A percentile compares a stretch with the other conserved stretches of the same genome.
Evolutionary conservation across 2,329 filamentous ascomycete genomes (phyloP).

Genomic region (Microcyclosporella mali): DNA sequence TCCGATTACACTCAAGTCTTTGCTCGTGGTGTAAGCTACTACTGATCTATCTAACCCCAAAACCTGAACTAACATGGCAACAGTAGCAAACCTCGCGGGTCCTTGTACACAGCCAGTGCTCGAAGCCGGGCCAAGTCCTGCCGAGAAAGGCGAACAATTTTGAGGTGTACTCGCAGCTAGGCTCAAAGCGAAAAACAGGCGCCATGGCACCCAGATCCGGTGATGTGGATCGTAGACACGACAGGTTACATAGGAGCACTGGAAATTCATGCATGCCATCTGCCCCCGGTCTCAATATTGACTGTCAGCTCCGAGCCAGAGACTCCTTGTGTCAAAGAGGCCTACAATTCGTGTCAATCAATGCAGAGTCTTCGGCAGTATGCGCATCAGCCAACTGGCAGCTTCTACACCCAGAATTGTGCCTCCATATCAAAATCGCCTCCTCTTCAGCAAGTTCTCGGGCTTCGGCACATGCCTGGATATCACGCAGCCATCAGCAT

Average conservation of each 20-base stretch:
- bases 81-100: slow-evolving; percentile 15
- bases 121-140: slow-evolving; percentile 10
- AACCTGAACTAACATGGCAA: slow-evolving; percentile 19
- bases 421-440: not conserved
- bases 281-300: slow-evolving; percentile 8
- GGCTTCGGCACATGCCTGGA: slow-evolving; percentile 1
- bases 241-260: slow-evolving; percentile 17
- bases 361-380: too few species aligned
- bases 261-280: slow-evolving; percentile 14
- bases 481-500: slow-evolving; percentile 9
- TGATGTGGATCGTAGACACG: slow-evolving; percentile 15
- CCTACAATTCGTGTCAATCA: too few species aligned
- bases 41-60: slow-evolving; percentile 16
- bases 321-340: too few species aligned
- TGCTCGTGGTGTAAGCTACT: slow-evolving; percentile 17
- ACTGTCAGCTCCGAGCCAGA: slow-evolving; percentile 3
- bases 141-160: slow-evolving; percentile 17
- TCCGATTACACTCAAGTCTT: slow-evolving; percentile 11
- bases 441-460: not conserved
- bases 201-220: slow-evolving; percentile 12
- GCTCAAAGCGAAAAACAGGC: slow-evolving; percentile 13
- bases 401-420: too few species aligned
- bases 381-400: too few species aligned
- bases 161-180: slow-evolving; percentile 10
- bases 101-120: slow-evolving; percentile 11